Conservation (phyloP, 148 eudicot species). For the Diospyros lotus region DNA sequence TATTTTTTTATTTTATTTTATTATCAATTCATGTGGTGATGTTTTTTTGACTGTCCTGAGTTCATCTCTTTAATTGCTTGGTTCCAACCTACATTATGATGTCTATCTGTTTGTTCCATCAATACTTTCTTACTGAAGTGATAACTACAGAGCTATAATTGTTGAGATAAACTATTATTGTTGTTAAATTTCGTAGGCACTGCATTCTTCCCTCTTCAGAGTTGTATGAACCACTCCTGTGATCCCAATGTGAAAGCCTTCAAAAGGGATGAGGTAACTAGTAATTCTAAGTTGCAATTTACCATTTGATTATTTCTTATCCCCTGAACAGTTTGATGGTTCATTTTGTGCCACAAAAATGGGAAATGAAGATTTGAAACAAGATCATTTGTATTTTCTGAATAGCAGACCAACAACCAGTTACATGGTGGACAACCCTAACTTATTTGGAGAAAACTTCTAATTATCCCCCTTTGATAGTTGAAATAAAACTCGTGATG, state of each 20-base stretch:
- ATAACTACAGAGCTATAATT: background rate
- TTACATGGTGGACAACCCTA: background rate
- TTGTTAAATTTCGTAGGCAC: slow-evolving; percentile 42
- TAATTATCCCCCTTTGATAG: too few relatives aligned
- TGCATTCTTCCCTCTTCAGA: slow-evolving; percentile 92
- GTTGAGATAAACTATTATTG: background rate
- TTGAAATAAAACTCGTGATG: background rate
- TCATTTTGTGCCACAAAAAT: background rate
- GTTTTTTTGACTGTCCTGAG: background rate
- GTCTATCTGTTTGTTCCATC: background rate
- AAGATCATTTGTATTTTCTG: background rate
- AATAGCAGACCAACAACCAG: background rate
- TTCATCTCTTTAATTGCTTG: background rate
- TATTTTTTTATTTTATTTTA: background rate
- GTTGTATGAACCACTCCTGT: slow-evolving; percentile 98
- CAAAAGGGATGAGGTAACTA: slow-evolving; percentile 83
- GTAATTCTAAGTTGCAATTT: background rate
- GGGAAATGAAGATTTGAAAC: background rate
- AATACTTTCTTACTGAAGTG: background rate
- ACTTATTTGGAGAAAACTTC: background rate
- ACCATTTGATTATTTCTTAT: background rate
- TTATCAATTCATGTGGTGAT: background rate
- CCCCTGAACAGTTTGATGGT: background rate
- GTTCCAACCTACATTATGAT: background rate
- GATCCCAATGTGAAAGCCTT: slow-evolving; percentile 91